Percentiles rank a stretch among this genome's conserved stretches.
phyloP scores from a whole-genome alignment of 805 yeast species.

The Maudiozyma bulderi region DNA sequence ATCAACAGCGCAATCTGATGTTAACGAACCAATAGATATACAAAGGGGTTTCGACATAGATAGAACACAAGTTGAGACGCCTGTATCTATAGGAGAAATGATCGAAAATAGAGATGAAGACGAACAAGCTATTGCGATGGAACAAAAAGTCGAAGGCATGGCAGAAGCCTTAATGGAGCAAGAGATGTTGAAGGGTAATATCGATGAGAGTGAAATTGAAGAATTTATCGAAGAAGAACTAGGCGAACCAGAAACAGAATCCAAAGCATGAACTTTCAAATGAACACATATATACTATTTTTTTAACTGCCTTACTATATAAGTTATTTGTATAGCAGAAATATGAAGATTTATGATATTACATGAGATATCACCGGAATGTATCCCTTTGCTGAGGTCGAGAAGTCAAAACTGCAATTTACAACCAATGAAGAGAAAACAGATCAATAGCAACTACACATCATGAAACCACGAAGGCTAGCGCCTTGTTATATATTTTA shows the following conservation, averaged over 20 bases:
- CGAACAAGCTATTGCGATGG: conserved; percentile 6
- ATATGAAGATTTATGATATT: no score
- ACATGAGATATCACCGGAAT: no score
- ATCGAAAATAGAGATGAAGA: conserved; percentile 9
- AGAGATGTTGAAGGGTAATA: conserved; percentile 1
- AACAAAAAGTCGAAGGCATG: conserved; percentile 10
- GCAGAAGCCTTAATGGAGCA: conserved; percentile 9
- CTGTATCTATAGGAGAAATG: conserved; percentile 2
- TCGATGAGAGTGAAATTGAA: conserved; percentile 1
- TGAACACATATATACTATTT: background rate
- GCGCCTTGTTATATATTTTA: no score
- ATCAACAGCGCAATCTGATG: background rate
- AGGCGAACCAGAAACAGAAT: background rate
- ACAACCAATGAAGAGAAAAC: no score
- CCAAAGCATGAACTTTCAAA: no score
- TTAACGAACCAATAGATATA: background rate
- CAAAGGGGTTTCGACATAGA: background rate
- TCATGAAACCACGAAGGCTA: no score
- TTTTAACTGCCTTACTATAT: no score
- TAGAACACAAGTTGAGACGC: background rate
- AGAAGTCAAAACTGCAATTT: no score
- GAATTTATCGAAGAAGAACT: background rate
- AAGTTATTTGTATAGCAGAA: no score
- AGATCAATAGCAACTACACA: no score
- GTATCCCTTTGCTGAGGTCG: no score